Evolutionary conservation across 345 rosid genomes (phyloP).

Genomic region (Brassica nigra): DNA sequence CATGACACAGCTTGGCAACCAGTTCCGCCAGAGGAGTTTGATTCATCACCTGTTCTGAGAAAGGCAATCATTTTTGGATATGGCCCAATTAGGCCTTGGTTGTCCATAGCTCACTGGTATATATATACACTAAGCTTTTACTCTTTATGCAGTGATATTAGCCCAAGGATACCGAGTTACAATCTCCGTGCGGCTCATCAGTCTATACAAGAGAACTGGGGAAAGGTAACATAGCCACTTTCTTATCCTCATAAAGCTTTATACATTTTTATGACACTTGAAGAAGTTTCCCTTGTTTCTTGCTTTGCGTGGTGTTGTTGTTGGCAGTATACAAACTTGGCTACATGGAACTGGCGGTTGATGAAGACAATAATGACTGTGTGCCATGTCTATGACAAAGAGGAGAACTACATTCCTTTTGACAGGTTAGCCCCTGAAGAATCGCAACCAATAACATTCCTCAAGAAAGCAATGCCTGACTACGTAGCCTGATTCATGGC

Average conservation of each 20-base stretch:
- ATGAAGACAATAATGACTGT: slow-evolving; percentile 92
- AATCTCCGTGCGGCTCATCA: slow-evolving; percentile 71
- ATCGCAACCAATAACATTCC: slow-evolving; percentile 68
- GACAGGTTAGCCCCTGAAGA: slow-evolving; percentile 72
- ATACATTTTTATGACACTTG: neutral
- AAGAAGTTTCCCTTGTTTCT: neutral
- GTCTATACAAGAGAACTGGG: slow-evolving; percentile 88
- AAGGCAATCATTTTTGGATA: slow-evolving; percentile 75
- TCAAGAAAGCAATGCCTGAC: slow-evolving; percentile 75
- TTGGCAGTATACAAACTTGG: slow-evolving; percentile 76
- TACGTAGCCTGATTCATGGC: slow-evolving; percentile 42
- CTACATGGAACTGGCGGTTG: slow-evolving; percentile 86
- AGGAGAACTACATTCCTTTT: slow-evolving; percentile 65
- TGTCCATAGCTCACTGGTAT: slow-evolving; percentile 95
- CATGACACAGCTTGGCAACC: slow-evolving; percentile 99
- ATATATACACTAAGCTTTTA: neutral
- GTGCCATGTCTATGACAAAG: slow-evolving; percentile 76
- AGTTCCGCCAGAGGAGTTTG: slow-evolving; percentile 67
- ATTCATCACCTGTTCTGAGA: slow-evolving; percentile 57
- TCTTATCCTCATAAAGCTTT: neutral
- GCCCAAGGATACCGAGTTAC: slow-evolving; percentile 84
- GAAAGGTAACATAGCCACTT: slow-evolving; percentile 54
- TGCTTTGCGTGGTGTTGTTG: neutral
- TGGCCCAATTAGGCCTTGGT: slow-evolving; percentile 91
- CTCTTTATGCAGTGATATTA: slow-evolving; percentile 33